Conservation (phyloP, 176 grass and related monocot species). For the Carex pumila region DNA sequence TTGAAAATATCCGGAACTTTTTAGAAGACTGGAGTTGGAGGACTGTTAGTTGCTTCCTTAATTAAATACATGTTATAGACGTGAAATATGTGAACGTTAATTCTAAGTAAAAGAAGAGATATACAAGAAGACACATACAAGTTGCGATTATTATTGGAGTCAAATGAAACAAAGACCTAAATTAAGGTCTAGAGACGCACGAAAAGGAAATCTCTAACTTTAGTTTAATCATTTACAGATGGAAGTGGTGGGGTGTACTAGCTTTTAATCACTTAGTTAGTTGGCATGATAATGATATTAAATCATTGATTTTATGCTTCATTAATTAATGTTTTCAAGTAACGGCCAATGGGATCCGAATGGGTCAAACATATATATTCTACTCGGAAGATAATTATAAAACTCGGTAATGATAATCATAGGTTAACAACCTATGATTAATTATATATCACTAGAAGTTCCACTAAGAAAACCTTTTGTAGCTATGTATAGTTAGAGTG, state of each 20-base stretch:
- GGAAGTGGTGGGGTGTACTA: constrained; percentile 3
- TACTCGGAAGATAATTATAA: too few relatives aligned
- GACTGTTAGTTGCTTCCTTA: too few relatives aligned
- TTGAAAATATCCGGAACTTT: too few relatives aligned
- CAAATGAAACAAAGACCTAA: background rate
- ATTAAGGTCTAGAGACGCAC: background rate
- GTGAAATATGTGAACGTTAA: too few relatives aligned
- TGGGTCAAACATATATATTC: background rate
- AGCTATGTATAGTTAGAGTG: too few relatives aligned
- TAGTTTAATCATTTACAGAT: constrained; percentile 3
- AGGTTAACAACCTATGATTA: too few relatives aligned
- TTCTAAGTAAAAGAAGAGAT: too few relatives aligned
- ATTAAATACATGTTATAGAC: too few relatives aligned
- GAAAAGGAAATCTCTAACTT: background rate
- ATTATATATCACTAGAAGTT: too few relatives aligned
- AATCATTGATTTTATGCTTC: background rate
- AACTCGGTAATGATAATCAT: too few relatives aligned
- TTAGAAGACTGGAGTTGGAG: too few relatives aligned
- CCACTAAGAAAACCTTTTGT: too few relatives aligned
- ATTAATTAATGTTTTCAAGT: background rate
- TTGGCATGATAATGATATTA: constrained; percentile 3
- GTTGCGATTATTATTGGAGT: background rate
- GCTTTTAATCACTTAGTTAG: constrained; percentile 1
- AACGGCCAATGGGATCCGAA: background rate
- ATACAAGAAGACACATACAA: background rate